Conservation (phyloP, 805 yeast genomes). For the Cyberlindnera mycetangii region DNA sequence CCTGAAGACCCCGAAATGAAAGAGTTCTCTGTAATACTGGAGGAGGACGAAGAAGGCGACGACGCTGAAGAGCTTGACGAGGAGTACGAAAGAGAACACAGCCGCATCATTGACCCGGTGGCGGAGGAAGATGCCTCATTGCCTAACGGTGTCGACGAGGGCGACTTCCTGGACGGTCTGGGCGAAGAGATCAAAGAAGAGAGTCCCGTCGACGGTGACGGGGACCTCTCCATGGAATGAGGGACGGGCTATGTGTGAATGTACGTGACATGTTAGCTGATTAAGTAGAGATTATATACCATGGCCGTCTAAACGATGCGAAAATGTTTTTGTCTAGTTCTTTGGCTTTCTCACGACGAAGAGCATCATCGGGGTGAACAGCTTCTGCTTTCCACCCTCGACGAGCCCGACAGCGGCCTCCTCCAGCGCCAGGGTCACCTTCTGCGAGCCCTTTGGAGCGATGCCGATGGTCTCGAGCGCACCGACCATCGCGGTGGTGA, state of each 20-base stretch:
- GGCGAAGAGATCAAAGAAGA: neutral
- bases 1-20: constrained; percentile 22
- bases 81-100: constrained; percentile 22
- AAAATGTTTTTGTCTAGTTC: constrained; percentile 1
- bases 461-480: constrained; percentile 79
- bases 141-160: neutral
- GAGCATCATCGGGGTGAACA: constrained; percentile 98
- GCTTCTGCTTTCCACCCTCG: constrained; percentile 83
- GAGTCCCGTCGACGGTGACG: constrained; percentile 15
- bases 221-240: constrained; percentile 24
- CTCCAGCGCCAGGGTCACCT: constrained; percentile 91
- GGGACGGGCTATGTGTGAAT: neutral
- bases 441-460: constrained; percentile 89
- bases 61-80: constrained; percentile 26
- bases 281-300: too few species aligned
- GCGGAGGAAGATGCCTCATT: constrained; percentile 9
- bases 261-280: neutral
- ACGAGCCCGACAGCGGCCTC: constrained; percentile 96
- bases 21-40: constrained; percentile 28
- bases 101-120: constrained; percentile 11
- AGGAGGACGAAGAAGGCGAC: constrained; percentile 22
- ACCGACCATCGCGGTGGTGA: constrained; percentile 79
- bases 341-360: constrained; percentile 84
- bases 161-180: constrained; percentile 5
- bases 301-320: too few species aligned